These are phyloP conservation scores for Takakia lepidozioides DNA, from an alignment of 225 moss, liverwort and hornwort species.

Conservation along the genomic window DNA sequence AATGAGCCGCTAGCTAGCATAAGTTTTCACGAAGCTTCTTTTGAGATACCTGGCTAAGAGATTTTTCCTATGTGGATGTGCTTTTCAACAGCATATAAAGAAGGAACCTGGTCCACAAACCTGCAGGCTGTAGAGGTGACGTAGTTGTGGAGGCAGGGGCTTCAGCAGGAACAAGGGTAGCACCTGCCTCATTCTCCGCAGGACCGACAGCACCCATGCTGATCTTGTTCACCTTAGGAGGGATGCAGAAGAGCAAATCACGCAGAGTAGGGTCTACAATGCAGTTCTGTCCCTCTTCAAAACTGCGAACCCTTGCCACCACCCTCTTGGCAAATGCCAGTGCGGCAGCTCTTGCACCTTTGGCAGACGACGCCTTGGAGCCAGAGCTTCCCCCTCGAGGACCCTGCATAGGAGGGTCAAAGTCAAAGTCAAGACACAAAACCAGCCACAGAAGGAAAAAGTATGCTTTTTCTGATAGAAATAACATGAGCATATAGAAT, in stretches of 20 bases:
- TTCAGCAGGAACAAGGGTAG: slow-evolving; percentile 21
- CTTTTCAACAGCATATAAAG: background rate
- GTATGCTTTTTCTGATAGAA: too few relatives aligned
- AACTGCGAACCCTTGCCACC: slow-evolving; percentile 65
- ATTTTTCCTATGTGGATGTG: too few relatives aligned
- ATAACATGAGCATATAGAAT: too few relatives aligned
- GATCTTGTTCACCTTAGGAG: slow-evolving; percentile 59
- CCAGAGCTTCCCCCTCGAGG: slow-evolving; percentile 34
- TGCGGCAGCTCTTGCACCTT: slow-evolving; percentile 68
- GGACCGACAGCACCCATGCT: slow-evolving; percentile 42
- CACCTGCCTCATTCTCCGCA: slow-evolving; percentile 28
- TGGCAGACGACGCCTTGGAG: slow-evolving; percentile 69
- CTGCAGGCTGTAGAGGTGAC: slow-evolving; percentile 15
- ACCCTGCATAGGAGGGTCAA: too few relatives aligned
- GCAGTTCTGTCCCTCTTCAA: slow-evolving; percentile 61
- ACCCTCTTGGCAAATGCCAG: slow-evolving; percentile 66
- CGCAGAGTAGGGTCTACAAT: slow-evolving; percentile 58
- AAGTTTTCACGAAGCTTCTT: too few relatives aligned
- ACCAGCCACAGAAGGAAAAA: too few relatives aligned
- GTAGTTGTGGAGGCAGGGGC: slow-evolving; percentile 11
- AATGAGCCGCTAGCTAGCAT: too few relatives aligned
- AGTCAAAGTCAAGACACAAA: too few relatives aligned
- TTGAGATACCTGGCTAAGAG: too few relatives aligned
- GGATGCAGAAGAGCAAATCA: slow-evolving; percentile 73
- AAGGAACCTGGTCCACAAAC: slow-evolving; percentile 2